phyloP scores from a whole-genome alignment of 768 basidiomycete species.

The Gelatoporia subvermispora region DNA sequence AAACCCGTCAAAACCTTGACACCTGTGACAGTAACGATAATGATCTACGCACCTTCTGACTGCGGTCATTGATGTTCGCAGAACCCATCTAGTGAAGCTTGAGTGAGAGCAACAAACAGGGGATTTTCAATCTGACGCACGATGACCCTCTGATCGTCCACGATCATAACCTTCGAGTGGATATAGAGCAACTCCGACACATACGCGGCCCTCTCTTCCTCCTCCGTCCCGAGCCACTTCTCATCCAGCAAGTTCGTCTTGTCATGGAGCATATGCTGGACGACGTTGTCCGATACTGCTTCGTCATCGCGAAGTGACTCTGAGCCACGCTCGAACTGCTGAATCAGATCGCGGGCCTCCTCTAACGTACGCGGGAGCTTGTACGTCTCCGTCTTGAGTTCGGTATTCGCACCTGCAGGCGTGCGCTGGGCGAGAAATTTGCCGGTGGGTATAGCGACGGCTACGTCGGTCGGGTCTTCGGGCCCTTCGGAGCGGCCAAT shows the following conservation, averaged over 20 bases:
- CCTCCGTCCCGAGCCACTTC: slow-evolving; percentile 76
- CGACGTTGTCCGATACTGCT: slow-evolving; percentile 68
- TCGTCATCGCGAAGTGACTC: slow-evolving; percentile 50
- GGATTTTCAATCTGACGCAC: slow-evolving; percentile 37
- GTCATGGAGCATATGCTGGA: slow-evolving; percentile 74
- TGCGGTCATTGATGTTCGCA: slow-evolving; percentile 88
- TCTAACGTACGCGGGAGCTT: slow-evolving; percentile 60
- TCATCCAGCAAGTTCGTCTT: slow-evolving; percentile 63
- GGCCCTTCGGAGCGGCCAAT: slow-evolving; percentile 36
- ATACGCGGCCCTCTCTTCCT: slow-evolving; percentile 80
- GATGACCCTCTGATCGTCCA: slow-evolving; percentile 87
- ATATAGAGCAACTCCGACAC: slow-evolving; percentile 80
- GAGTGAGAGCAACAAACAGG: not conserved
- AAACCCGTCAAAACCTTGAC: slow-evolving; percentile 1
- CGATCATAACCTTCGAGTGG: slow-evolving; percentile 90
- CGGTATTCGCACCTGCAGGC: slow-evolving; percentile 34
- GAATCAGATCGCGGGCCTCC: slow-evolving; percentile 65
- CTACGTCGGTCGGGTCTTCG: slow-evolving; percentile 44
- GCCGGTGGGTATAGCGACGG: slow-evolving; percentile 51
- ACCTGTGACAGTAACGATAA: not conserved
- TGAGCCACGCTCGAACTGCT: slow-evolving; percentile 67
- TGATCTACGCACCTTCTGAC: slow-evolving; percentile 51
- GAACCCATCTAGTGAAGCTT: slow-evolving; percentile 69
- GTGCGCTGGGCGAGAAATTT: slow-evolving; percentile 39
- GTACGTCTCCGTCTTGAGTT: slow-evolving; percentile 55